Evolutionary conservation across 768 basidiomycete genomes (phyloP).

Genomic region (Mycena latifolia): DNA sequence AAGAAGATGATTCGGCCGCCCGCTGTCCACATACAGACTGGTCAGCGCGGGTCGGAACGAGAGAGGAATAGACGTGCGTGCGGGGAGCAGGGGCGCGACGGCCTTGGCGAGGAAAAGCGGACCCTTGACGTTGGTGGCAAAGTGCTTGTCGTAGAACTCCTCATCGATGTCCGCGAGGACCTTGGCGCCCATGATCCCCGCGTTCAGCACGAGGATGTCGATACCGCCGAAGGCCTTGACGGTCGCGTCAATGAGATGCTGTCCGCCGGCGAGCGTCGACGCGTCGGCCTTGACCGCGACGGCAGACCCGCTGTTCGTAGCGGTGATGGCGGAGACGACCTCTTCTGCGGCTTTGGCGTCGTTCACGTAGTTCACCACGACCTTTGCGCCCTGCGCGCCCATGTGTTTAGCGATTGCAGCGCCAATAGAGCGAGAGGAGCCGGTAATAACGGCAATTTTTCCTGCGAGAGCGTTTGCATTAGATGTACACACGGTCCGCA

Average conservation of each 20-base stretch:
- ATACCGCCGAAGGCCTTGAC: conserved; percentile 62
- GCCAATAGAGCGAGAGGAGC: conserved; percentile 71
- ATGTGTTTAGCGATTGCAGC: conserved; percentile 66
- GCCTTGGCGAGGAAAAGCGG: conserved; percentile 67
- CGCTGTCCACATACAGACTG: conserved; percentile 45
- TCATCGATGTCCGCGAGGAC: conserved; percentile 65
- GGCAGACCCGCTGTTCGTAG: conserved; percentile 55
- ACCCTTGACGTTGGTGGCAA: conserved; percentile 69
- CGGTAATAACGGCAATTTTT: conserved; percentile 71
- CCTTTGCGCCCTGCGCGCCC: conserved; percentile 68
- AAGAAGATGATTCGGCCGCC: conserved; percentile 71
- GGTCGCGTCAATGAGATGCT: conserved; percentile 60
- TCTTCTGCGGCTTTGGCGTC: conserved; percentile 56
- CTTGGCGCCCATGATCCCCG: conserved; percentile 67
- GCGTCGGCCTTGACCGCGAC: conserved; percentile 67
- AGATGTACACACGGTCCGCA: too few relatives aligned
- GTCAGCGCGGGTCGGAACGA: not conserved
- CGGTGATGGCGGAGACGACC: conserved; percentile 61
- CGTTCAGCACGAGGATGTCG: conserved; percentile 72
- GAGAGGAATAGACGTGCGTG: conserved; percentile 49
- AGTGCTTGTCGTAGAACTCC: conserved; percentile 62
- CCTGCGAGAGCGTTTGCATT: conserved; percentile 36
- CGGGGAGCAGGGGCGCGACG: conserved; percentile 55
- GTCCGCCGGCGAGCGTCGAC: conserved; percentile 60
- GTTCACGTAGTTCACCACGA: conserved; percentile 68